phyloP scores from a whole-genome alignment of 306 rosid genomes.

The Pyrus betulifolia region DNA sequence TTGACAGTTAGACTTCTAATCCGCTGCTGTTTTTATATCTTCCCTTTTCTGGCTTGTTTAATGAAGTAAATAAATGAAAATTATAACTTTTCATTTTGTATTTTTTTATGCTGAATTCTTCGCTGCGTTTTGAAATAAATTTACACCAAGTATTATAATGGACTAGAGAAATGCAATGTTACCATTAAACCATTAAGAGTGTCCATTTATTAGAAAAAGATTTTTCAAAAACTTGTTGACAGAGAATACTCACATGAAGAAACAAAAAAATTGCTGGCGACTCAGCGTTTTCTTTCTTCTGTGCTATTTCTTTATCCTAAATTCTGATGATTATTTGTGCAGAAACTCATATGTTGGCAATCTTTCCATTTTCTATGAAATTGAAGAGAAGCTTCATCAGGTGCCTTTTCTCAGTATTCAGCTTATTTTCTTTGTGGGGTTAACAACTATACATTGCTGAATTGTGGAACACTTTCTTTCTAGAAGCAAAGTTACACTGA shows the following conservation, averaged over 20 bases:
- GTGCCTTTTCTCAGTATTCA: slow-evolving; percentile 33
- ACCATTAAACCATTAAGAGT: background rate
- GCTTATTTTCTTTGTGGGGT: slow-evolving; percentile 17
- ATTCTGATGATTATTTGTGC: slow-evolving; percentile 36
- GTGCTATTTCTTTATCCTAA: slow-evolving; percentile 4
- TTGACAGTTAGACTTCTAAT: no score
- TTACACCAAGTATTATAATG: background rate
- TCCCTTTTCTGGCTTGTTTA: background rate
- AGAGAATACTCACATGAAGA: background rate
- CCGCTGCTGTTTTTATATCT: no score
- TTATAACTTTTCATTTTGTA: background rate
- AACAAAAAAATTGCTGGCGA: background rate
- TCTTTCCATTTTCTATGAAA: slow-evolving; percentile 67
- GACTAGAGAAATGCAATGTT: background rate
- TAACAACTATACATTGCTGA: slow-evolving; percentile 9
- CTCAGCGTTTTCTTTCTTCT: background rate
- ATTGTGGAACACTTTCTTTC: background rate
- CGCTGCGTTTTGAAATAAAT: background rate
- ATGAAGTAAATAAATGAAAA: background rate
- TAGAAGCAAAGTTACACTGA: background rate
- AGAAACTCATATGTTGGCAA: slow-evolving; percentile 92
- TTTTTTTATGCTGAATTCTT: background rate
- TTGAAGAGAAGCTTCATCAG: slow-evolving; percentile 83
- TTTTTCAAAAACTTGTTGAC: background rate
- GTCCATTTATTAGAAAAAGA: background rate